Base-by-base conservation (phyloP, 139 green algal genomes). In the Ettlia oleoabundans region DNA sequence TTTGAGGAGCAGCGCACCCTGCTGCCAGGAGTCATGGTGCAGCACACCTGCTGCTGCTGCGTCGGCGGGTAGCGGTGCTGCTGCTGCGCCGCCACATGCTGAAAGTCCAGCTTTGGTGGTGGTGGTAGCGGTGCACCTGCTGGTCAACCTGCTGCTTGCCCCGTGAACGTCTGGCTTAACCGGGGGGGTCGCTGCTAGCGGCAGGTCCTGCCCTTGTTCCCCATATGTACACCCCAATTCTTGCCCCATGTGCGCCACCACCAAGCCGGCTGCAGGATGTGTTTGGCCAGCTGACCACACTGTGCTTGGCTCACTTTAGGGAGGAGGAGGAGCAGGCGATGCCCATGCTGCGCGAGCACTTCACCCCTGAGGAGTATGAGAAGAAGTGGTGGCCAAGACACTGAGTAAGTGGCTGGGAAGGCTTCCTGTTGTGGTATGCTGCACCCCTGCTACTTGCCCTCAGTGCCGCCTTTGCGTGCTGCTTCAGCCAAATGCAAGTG, bases 361-460 rank as follows among this genome's bases (percentile, higher is more conserved):
- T 79, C 72, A 79, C 52, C 18, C 72, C 33, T 33, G 1, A 67
- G 35, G 72, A 79, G 41, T 66, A 66, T 28, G 21, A 41, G 28
- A 78, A 78, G 51, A 78, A 21, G 47, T 78, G 30, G 71, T 78
- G 9, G 13, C 47, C 32, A 78, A 78, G 68, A 78, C 65, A 19
- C 9, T 47, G 32, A 43, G 71, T 65, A 22, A 65, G 55, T n/a
- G 55, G 15, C 18, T 22, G 30, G 55, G n/a, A n/a, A n/a, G n/a
- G n/a, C n/a, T n/a, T n/a, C n/a, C n/a, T n/a, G n/a, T n/a, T n/a
- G n/a, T n/a, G n/a, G n/a, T n/a, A n/a, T n/a, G n/a, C n/a, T n/a
- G n/a, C n/a, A n/a, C n/a, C n/a, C n/a, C n/a, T n/a, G n/a, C n/a
- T n/a, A n/a, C n/a, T n/a, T n/a, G n/a, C n/a, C n/a, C n/a, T n/a